Evolutionary conservation across 208 protist species (phyloP), one percentile per base, ranked within the genome.

Genomic region (Leishmania braziliensis): DNA sequence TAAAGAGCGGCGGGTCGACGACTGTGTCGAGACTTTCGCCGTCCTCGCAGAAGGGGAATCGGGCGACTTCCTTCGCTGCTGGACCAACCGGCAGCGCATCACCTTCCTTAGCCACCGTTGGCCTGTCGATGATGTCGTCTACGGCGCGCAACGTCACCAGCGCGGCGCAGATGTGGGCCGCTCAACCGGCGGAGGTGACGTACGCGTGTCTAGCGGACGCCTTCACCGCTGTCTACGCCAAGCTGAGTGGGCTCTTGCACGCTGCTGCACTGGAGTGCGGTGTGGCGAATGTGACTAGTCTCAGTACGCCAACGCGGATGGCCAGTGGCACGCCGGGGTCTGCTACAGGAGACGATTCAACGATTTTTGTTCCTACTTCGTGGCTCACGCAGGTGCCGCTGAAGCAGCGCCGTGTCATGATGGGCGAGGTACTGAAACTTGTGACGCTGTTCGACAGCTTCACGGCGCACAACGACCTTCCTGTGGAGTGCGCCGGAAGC

Each of bases 381-480:
- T 93, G 89, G 91, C 62, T 95, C 10, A 82, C 81, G 20, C 83
- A 88, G 74, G 82, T 92, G 39, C 84, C 91, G 26, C 43, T 73
- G 9, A 86, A 87, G 51, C 85, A 85, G 68, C 86, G 88, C 54
- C 77, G 80, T 36, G 85, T 90, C n/a, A 83, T 90, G 50, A 56
- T 96, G 33, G 83, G 76, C 26, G 82, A 90, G 46, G 78, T 92
- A 73, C 56, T 90, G 53, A 91, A 91, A 81, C 86, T 97, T 20
- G 79, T 97, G 53, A 75, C 78, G 26, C 84, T 95, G 68, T 92
- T 85, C 86, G 93, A 97, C 79, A 94, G 91, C 82, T 93, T 93
- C 78, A 82, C 81, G 23, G 93, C 91, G 0, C 93, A 97, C 84
- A 95, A 88, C 83, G 93, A 97, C 56, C 88, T 85, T 43, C 86